Percentiles rank a stretch among this genome's conserved stretches.
These are phyloP conservation scores for Ramichloridium luteum DNA, from an alignment of 2,329 filamentous ascomycete genomes.

Conservation along the genomic window DNA sequence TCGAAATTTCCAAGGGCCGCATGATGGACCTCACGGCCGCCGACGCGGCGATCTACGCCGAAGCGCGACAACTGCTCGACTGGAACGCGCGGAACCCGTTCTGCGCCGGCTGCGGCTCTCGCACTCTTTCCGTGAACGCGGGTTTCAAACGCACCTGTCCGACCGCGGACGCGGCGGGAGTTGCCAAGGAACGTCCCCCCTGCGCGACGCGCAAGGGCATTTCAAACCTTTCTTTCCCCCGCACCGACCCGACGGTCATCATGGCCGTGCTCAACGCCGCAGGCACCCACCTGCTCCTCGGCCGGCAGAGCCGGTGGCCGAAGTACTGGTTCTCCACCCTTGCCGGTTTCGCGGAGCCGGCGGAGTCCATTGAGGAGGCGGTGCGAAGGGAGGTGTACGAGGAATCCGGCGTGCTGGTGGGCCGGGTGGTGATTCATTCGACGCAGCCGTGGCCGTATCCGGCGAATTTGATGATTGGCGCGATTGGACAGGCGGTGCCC, in stretches of 20 bases:
- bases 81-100: slow-evolving; percentile 92
- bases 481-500: slow-evolving; percentile 73
- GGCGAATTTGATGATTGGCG: slow-evolving; percentile 45
- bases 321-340: slow-evolving; percentile 78
- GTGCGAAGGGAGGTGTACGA: slow-evolving; percentile 41
- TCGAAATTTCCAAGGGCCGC: slow-evolving; percentile 55
- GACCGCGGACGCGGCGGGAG: slow-evolving; percentile 45
- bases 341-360: slow-evolving; percentile 42
- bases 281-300: slow-evolving; percentile 65
- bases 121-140: slow-evolving; percentile 65
- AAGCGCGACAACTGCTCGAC: slow-evolving; percentile 76
- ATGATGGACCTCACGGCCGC: slow-evolving; percentile 38
- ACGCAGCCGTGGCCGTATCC: slow-evolving; percentile 44
- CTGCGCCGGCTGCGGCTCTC: slow-evolving; percentile 78
- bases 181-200: slow-evolving; percentile 45
- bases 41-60: slow-evolving; percentile 83
- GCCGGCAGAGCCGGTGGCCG: slow-evolving; percentile 74
- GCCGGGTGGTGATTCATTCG: slow-evolving; percentile 38
- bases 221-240: slow-evolving; percentile 83
- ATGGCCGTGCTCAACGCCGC: slow-evolving; percentile 80
- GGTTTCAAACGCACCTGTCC: slow-evolving; percentile 74
- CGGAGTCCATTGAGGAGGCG: slow-evolving; percentile 40
- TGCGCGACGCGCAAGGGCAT: slow-evolving; percentile 76
- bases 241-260: slow-evolving; percentile 91
- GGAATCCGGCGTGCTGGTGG: slow-evolving; percentile 36